phyloP scores from a whole-genome alignment of 805 yeast species.

The Komagataella populi region DNA sequence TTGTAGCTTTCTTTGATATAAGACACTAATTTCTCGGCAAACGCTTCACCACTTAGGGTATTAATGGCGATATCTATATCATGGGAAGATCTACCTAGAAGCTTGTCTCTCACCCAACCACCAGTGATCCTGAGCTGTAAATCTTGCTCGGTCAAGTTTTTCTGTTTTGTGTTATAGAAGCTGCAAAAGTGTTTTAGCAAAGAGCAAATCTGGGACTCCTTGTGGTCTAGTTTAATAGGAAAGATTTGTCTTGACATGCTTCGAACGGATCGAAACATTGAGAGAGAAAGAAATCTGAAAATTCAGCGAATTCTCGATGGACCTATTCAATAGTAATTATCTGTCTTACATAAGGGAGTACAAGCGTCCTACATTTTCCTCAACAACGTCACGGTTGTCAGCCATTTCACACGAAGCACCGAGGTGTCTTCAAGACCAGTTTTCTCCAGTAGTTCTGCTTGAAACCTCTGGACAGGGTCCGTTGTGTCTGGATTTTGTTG shows the following conservation, averaged over 20 bases:
- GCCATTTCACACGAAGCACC: neutral
- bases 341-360: neutral
- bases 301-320: neutral
- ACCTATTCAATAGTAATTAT: neutral
- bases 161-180: constrained; percentile 16
- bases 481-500: neutral
- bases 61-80: constrained; percentile 92
- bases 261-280: neutral
- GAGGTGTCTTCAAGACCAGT: neutral
- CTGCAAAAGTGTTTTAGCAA: constrained; percentile 27
- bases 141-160: constrained; percentile 11
- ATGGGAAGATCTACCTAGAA: constrained; percentile 65
- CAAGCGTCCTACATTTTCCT: neutral
- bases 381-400: neutral
- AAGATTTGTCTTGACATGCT: neutral
- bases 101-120: constrained; percentile 96
- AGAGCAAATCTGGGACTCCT: constrained; percentile 26
- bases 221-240: constrained; percentile 20
- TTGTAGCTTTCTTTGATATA: constrained; percentile 21
- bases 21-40: constrained; percentile 52
- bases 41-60: constrained; percentile 70
- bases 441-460: neutral
- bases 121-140: constrained; percentile 76
- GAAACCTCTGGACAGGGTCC: neutral
- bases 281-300: neutral